A percentile compares a stretch with the other conserved stretches of the same genome.
Conservation (phyloP, 805 yeast species). For the Tetrapisispora taiwanensis region DNA sequence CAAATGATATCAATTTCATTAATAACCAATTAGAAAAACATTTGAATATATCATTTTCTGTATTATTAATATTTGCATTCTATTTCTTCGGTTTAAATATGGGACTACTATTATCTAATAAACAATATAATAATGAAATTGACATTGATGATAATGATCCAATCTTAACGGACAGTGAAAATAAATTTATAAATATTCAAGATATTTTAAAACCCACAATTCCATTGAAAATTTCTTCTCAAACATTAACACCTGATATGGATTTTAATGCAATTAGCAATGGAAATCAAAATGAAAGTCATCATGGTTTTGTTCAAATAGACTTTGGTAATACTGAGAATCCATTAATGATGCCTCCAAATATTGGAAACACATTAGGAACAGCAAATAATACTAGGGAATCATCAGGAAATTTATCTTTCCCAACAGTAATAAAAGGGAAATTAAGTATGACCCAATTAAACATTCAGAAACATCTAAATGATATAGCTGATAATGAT, state of each 20-base stretch:
- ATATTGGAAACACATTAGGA: background rate
- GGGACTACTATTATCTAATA: constrained; percentile 5
- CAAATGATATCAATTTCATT: background rate
- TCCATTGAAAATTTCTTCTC: constrained; percentile 25
- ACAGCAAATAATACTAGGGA: background rate
- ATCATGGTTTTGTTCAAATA: background rate
- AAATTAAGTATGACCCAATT: constrained; percentile 6
- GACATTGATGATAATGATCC: background rate
- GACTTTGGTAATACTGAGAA: background rate
- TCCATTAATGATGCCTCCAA: background rate
- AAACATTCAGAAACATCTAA: background rate
- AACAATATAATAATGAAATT: background rate
- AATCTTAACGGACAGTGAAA: constrained; percentile 1
- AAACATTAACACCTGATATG: constrained; percentile 26
- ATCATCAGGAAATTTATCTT: constrained; percentile 14
- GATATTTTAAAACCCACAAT: constrained; percentile 12
- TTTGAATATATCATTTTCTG: constrained; percentile 13
- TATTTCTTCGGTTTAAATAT: constrained; percentile 16
- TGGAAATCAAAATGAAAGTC: background rate
- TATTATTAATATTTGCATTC: constrained; percentile 13
- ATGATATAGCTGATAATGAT: background rate
- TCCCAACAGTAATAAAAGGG: constrained; percentile 22
- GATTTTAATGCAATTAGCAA: constrained; percentile 6
- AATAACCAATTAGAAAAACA: constrained; percentile 6
- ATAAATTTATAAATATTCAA: background rate